phyloP scores from a whole-genome alignment of 2,329 filamentous ascomycete genomes.

The Trichoderma aggressivum region DNA sequence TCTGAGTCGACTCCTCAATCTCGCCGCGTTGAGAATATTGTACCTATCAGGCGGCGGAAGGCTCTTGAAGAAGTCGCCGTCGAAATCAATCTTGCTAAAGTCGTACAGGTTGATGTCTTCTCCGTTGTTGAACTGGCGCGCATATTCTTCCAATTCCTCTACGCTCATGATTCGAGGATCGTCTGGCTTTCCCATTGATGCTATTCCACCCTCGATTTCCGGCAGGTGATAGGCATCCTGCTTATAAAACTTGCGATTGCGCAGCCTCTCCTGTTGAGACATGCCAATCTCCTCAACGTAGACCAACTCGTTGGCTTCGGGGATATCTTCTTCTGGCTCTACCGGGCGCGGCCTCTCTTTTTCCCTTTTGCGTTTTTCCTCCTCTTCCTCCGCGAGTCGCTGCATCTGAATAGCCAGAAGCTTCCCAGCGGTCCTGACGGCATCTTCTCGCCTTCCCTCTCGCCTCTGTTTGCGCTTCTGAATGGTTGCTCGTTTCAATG shows the following conservation, averaged over 20 bases:
- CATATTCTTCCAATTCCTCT: constrained; percentile 91
- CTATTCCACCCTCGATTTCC: constrained; percentile 73
- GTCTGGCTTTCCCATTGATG: constrained; percentile 82
- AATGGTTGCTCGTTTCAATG: constrained; percentile 88
- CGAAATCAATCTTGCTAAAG: constrained; percentile 98
- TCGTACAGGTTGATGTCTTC: constrained; percentile 92
- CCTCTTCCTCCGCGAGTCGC: constrained; percentile 80
- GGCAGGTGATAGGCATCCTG: constrained; percentile 95
- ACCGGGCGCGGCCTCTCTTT: constrained; percentile 43
- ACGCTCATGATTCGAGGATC: constrained; percentile 96
- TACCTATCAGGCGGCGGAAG: constrained; percentile 87
- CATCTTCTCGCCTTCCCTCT: constrained; percentile 91
- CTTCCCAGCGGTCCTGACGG: constrained; percentile 84
- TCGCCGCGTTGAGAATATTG: constrained; percentile 93
- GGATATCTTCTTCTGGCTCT: constrained; percentile 55
- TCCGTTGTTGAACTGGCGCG: constrained; percentile 83
- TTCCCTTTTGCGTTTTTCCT: constrained; percentile 55
- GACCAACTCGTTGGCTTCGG: constrained; percentile 66
- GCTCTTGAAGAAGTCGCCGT: constrained; percentile 91
- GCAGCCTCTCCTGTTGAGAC: constrained; percentile 69
- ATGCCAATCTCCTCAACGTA: constrained; percentile 91
- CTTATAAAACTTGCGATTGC: constrained; percentile 77
- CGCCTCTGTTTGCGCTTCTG: constrained; percentile 71
- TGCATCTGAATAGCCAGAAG: constrained; percentile 93
- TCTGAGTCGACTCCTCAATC: constrained; percentile 79